These are phyloP conservation scores for Umbelopsis sp. DNA, from an alignment of 371 early-diverging fungal species.

Conservation along the genomic window DNA sequence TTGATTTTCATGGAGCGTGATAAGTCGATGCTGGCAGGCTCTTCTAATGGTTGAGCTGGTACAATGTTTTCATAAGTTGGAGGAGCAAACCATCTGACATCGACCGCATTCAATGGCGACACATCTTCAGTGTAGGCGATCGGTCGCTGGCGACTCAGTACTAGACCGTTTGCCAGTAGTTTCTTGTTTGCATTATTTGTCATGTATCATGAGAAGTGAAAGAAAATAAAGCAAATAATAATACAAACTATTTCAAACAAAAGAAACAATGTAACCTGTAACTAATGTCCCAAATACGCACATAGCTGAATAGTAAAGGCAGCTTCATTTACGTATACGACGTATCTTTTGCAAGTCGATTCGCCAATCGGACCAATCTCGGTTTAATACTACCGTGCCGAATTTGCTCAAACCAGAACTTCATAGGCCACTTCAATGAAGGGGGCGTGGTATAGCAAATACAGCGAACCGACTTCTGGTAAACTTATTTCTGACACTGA, in stretches of 20 bases:
- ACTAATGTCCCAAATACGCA: background rate
- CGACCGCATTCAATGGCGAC: background rate
- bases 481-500: too few species aligned
- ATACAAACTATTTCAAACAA: background rate
- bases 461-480: too few species aligned
- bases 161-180: background rate
- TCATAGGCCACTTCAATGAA: background rate
- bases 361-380: conserved; percentile 14
- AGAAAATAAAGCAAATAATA: background rate
- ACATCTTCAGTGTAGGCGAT: background rate
- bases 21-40: background rate
- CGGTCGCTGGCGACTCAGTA: background rate
- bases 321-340: conserved; percentile 5
- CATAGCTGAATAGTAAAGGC: conserved; percentile 9
- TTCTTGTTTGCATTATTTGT: conserved; percentile 1
- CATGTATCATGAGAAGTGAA: background rate
- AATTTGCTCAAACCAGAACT: background rate
- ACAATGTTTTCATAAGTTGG: background rate
- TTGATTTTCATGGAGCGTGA: background rate
- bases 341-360: background rate
- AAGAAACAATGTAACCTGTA: background rate
- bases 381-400: conserved; percentile 4
- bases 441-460: too few species aligned
- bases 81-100: conserved; percentile 5
- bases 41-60: background rate